Evolutionary conservation across 2,329 filamentous ascomycete genomes (phyloP), one percentile per base, ranked within the genome.

Genomic region (Diaporthe australafricana): DNA sequence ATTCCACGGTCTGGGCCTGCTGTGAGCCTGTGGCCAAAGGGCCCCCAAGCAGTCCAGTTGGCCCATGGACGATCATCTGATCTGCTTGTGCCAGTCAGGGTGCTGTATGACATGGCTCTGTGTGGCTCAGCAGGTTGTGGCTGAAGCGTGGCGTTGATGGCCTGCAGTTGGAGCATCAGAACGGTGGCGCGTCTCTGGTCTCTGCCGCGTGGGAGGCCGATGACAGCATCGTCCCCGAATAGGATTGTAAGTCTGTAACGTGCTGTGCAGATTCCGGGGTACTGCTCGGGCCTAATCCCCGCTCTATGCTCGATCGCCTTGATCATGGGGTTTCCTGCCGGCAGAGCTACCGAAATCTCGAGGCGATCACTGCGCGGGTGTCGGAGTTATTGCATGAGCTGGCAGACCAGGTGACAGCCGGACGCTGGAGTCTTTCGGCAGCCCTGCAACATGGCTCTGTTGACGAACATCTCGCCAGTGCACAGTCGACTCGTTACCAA

Each of bases 41-140:
- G 42, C 25, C 9, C 27, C 60, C 42, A 63, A 45, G 56, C 56
- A 60, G 55, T 57, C n/a, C 22, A 17, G n/a, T 25, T 63, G n/a
- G 60, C 57, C 57, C 42, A 63, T 63, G 42, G 60, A 63, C 60
- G 42, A 48, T 63, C 60, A 63, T 63, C 42, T 35, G 60, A 63
- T 48, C 60, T 17, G 20, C 42, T 11, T 27, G n/a, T 25, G 22
- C 42, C 60, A 14, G 42, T 35, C 27, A 63, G 25, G 17, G n/a
- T 42, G 40, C 35, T 35, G n/a, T 11, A 38, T 20, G 16, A 5
- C 12, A n/a, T 17, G 27, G 67, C 32, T 25, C 25, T 17, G 9
- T 55, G 69, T 68, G 62, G 70, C 70, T 27, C 30, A 67, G 63
- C 60, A 30, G 4, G 4, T 1, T 68, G 70, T 71, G 70, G 63